Conservation (phyloP, 2,329 filamentous ascomycete species). For the Boeremia exigua region DNA sequence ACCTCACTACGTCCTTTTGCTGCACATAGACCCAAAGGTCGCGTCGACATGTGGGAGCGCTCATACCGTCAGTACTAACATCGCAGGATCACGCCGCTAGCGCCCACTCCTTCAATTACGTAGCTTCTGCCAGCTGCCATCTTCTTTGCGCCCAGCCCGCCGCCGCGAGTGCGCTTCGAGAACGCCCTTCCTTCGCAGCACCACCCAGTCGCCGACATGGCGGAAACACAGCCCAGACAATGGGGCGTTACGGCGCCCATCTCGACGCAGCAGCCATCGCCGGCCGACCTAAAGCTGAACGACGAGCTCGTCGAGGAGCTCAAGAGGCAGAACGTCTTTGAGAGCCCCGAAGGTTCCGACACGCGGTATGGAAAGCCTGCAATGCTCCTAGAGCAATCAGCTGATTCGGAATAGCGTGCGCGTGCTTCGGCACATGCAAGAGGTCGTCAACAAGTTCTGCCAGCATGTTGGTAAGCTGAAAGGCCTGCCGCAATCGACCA, state of each 20-base stretch:
- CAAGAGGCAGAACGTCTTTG: constrained; percentile 89
- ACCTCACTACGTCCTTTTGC: constrained; percentile 25
- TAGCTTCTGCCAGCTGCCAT: constrained; percentile 10
- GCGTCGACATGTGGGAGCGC: constrained; percentile 43
- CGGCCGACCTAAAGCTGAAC: constrained; percentile 76
- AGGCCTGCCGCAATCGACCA: constrained; percentile 74
- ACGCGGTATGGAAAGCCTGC: constrained; percentile 65
- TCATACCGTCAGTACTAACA: constrained; percentile 17
- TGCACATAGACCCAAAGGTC: constrained; percentile 23
- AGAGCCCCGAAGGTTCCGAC: constrained; percentile 79
- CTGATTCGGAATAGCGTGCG: constrained; percentile 60
- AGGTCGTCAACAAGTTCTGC: constrained; percentile 85
- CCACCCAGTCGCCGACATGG: constrained; percentile 33
- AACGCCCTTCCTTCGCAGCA: constrained; percentile 13
- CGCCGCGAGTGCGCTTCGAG: constrained; percentile 23
- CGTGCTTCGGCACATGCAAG: constrained; percentile 78
- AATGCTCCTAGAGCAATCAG: neutral
- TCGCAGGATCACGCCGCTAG: constrained; percentile 6
- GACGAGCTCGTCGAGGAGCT: constrained; percentile 83
- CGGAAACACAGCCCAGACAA: constrained; percentile 39
- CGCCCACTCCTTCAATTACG: neutral
- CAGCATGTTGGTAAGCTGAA: constrained; percentile 77
- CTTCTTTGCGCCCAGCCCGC: constrained; percentile 22
- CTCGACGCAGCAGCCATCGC: constrained; percentile 76
- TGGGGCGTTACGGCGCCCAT: constrained; percentile 87